A percentile compares a stretch with the other conserved stretches of the same genome.
These are phyloP conservation scores for Zygosaccharomyces pseudobailii DNA, from an alignment of 1,139 yeast species.

Conservation along the genomic window DNA sequence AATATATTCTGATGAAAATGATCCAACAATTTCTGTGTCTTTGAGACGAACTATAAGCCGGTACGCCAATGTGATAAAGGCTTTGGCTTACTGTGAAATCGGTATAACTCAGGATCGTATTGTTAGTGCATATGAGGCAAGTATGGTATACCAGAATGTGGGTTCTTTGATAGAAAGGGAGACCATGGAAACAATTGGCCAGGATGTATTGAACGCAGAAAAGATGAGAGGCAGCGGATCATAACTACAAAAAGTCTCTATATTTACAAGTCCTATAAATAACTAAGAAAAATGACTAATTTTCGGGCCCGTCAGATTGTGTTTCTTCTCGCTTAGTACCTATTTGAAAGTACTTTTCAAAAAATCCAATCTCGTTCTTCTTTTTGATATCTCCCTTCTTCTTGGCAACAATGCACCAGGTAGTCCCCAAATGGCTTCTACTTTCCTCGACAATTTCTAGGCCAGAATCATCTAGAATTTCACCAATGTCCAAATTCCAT, in stretches of 20 bases:
- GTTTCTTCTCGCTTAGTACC: constrained; percentile 18
- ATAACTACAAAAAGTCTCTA: constrained; percentile 4
- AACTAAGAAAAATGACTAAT: neutral
- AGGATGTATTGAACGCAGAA: constrained; percentile 67
- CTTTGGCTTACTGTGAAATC: constrained; percentile 74
- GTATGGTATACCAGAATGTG: constrained; percentile 68
- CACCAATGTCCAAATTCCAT: constrained; percentile 93
- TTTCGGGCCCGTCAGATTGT: neutral
- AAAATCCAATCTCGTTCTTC: constrained; percentile 43
- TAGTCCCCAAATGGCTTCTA: constrained; percentile 88
- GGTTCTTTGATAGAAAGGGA: constrained; percentile 74
- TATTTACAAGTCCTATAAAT: constrained; percentile 3
- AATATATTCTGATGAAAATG: constrained; percentile 89
- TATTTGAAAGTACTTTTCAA: constrained; percentile 42
- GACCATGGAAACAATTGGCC: constrained; percentile 67
- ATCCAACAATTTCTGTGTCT: constrained; percentile 51
- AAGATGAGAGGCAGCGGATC: constrained; percentile 58
- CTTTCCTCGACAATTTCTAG: constrained; percentile 75
- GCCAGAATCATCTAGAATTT: constrained; percentile 76
- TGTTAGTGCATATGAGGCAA: constrained; percentile 81
- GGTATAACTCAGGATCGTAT: constrained; percentile 83
- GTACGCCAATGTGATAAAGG: constrained; percentile 77
- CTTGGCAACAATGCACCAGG: constrained; percentile 79
- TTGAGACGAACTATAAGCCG: constrained; percentile 74
- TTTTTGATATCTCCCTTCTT: constrained; percentile 58